These are phyloP conservation scores for Didymella sp. DNA, from an alignment of 2,329 filamentous ascomycete species.

Conservation along the genomic window DNA sequence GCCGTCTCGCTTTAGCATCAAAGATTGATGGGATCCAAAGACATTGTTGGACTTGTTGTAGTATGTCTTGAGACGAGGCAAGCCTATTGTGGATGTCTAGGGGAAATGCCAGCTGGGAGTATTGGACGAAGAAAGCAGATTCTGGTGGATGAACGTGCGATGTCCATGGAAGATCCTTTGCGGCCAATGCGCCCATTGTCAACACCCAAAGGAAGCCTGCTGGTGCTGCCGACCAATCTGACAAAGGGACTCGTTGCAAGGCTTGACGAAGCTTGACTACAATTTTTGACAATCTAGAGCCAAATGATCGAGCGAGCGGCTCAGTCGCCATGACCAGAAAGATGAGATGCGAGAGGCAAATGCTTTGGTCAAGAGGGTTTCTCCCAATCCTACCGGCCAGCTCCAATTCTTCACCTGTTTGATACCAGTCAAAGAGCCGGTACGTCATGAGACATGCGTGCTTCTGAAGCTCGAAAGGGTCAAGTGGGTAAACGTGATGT, in stretches of 20 bases:
- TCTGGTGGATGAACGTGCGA: not conserved
- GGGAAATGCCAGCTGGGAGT: conserved; percentile 21
- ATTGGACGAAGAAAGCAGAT: conserved; percentile 29
- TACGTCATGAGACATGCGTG: conserved; percentile 37
- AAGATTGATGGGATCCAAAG: conserved; percentile 35
- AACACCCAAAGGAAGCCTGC: conserved; percentile 41
- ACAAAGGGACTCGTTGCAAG: conserved; percentile 22
- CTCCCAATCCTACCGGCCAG: not conserved
- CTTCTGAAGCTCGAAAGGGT: conserved; percentile 43
- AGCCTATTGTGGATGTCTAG: conserved; percentile 9
- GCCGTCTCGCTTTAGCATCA: conserved; percentile 24
- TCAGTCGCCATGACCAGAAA: conserved; percentile 38
- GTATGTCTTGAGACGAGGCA: conserved; percentile 21
- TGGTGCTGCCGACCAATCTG: conserved; percentile 30
- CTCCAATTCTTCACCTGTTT: conserved; percentile 21
- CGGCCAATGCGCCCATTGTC: conserved; percentile 39
- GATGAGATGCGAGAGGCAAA: conserved; percentile 38
- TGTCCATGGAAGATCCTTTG: conserved; percentile 20
- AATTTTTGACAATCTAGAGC: conserved; percentile 27
- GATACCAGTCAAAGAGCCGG: conserved; percentile 40
- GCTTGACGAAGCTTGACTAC: conserved; percentile 31
- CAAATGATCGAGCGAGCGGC: conserved; percentile 24
- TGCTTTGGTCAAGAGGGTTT: conserved; percentile 30
- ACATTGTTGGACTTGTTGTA: conserved; percentile 5
- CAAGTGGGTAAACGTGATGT: conserved; percentile 18